phyloP scores from a whole-genome alignment of 805 yeast species.

The Debaryomyces hansenii region DNA sequence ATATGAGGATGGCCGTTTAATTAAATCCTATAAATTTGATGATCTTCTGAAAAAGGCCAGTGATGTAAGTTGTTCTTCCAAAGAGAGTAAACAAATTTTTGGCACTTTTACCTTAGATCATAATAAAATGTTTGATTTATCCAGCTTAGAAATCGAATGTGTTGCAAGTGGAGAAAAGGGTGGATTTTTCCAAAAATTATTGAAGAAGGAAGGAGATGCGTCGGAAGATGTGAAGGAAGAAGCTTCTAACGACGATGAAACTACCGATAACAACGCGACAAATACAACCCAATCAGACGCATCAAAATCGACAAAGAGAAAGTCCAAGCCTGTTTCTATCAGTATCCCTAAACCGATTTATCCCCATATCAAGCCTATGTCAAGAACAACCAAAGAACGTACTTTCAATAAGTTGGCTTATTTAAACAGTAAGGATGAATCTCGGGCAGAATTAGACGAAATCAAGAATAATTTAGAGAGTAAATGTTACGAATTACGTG shows the following conservation, averaged over 20 bases:
- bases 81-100: constrained; percentile 24
- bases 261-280: constrained; percentile 10
- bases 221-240: constrained; percentile 22
- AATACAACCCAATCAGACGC: constrained; percentile 15
- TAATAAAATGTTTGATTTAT: constrained; percentile 51
- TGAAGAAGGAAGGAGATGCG: constrained; percentile 17
- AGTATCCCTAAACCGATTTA: constrained; percentile 50
- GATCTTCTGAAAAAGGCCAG: constrained; percentile 26
- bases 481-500: constrained; percentile 67
- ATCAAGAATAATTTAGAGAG: constrained; percentile 71
- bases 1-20: constrained; percentile 39
- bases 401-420: constrained; percentile 49
- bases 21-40: constrained; percentile 25
- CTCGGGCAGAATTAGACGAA: constrained; percentile 54
- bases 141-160: constrained; percentile 48
- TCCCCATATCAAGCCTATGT: constrained; percentile 31
- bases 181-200: constrained; percentile 25
- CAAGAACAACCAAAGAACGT: constrained; percentile 40
- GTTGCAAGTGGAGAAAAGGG: constrained; percentile 12
- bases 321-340: constrained; percentile 20
- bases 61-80: constrained; percentile 41
- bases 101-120: constrained; percentile 47
- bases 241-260: constrained; percentile 10
- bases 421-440: constrained; percentile 56
- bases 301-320: constrained; percentile 13